phyloP scores from a whole-genome alignment of 495 filamentous ascomycete genomes.

The Aspergillus kassunensis region DNA sequence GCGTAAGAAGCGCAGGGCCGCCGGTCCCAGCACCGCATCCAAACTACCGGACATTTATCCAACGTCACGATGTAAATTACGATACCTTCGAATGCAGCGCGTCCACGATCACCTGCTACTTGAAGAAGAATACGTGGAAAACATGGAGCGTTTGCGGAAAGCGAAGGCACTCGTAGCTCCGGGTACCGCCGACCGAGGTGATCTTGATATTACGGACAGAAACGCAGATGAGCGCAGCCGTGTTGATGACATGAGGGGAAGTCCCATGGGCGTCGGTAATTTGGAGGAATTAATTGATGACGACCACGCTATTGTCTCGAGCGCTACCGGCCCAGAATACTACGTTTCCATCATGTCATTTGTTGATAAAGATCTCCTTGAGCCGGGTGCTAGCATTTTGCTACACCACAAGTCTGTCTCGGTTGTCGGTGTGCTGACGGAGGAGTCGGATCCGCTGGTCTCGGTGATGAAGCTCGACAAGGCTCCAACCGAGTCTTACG shows the following conservation, averaged over 20 bases:
- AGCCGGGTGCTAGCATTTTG: constrained; percentile 92
- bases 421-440: constrained; percentile 94
- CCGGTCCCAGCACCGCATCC: constrained; percentile 85
- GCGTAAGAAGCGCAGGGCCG: constrained; percentile 94
- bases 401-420: constrained; percentile 97
- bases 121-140: constrained; percentile 98
- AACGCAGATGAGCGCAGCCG: constrained; percentile 94
- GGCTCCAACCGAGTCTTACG: constrained; percentile 96
- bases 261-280: constrained; percentile 97
- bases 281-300: constrained; percentile 99
- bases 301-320: constrained; percentile 97
- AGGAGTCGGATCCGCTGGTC: constrained; percentile 92
- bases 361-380: constrained; percentile 96
- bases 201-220: constrained; percentile 52
- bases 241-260: constrained; percentile 98
- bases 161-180: constrained; percentile 76
- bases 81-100: constrained; percentile 95
- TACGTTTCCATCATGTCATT: constrained; percentile 99
- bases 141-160: constrained; percentile 91
- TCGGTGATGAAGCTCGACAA: constrained; percentile 99
- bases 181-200: constrained; percentile 45
- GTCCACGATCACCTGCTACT: constrained; percentile 96
- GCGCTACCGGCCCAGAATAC: constrained; percentile 95
- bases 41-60: constrained; percentile 93
- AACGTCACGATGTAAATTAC: constrained; percentile 94